Evolutionary conservation across 2,329 filamentous ascomycete genomes (phyloP).

Genomic region (Teratosphaeria nubilosa): DNA sequence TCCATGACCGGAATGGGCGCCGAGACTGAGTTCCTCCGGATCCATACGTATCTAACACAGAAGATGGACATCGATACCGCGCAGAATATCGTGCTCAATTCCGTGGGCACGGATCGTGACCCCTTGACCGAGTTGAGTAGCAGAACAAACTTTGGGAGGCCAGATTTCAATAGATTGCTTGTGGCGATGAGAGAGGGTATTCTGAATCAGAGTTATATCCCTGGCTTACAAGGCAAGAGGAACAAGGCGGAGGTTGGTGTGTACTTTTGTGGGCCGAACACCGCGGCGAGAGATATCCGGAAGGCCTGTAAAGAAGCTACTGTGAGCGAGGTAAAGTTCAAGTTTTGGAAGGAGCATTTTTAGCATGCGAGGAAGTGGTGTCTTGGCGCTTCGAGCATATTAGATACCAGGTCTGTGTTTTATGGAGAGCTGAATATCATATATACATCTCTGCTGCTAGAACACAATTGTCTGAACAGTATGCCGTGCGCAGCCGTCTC

Average conservation of each 20-base stretch:
- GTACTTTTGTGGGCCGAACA: slow-evolving; percentile 91
- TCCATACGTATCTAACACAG: slow-evolving; percentile 96
- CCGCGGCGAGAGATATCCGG: slow-evolving; percentile 71
- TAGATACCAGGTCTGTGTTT: background rate
- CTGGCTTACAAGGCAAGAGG: slow-evolving; percentile 53
- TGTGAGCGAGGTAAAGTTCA: slow-evolving; percentile 74
- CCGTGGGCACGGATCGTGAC: slow-evolving; percentile 76
- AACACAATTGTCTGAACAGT: background rate
- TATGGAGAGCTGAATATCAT: slow-evolving; percentile 5
- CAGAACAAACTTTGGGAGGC: slow-evolving; percentile 88
- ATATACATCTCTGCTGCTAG: background rate
- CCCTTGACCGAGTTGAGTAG: slow-evolving; percentile 84
- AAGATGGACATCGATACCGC: slow-evolving; percentile 83
- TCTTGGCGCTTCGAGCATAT: background rate
- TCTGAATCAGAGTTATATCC: slow-evolving; percentile 72
- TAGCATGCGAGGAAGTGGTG: slow-evolving; percentile 15
- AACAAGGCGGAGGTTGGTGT: slow-evolving; percentile 82
- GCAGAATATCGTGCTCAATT: slow-evolving; percentile 95
- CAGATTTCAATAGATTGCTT: slow-evolving; percentile 76
- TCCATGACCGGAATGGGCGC: slow-evolving; percentile 48
- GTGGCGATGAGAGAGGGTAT: slow-evolving; percentile 81
- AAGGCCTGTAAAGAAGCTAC: slow-evolving; percentile 65
- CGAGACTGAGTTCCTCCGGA: slow-evolving; percentile 77
- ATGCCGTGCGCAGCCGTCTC: background rate
- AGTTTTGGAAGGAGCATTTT: slow-evolving; percentile 97